phyloP scores from a whole-genome alignment of 2,329 filamentous ascomycete genomes.

The Paecilomyces dactylethromorphus region DNA sequence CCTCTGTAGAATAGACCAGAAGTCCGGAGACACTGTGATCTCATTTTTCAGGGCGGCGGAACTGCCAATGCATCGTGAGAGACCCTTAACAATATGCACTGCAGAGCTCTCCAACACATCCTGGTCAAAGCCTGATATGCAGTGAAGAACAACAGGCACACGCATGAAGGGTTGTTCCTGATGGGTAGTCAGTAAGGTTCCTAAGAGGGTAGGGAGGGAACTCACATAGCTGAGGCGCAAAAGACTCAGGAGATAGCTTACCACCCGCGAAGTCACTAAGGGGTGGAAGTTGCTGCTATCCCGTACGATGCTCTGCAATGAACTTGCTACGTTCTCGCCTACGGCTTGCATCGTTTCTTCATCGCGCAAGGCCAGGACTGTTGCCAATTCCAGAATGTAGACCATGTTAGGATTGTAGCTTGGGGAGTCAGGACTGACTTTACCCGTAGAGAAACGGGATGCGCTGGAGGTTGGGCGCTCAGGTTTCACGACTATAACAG shows the following conservation, averaged over 20 bases:
- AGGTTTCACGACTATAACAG: slow-evolving; percentile 85
- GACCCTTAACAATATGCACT: slow-evolving; percentile 67
- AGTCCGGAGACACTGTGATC: slow-evolving; percentile 92
- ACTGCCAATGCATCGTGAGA: slow-evolving; percentile 72
- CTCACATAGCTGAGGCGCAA: slow-evolving; percentile 73
- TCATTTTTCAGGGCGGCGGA: slow-evolving; percentile 77
- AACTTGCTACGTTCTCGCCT: slow-evolving; percentile 72
- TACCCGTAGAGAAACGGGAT: slow-evolving; percentile 52
- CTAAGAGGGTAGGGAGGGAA: slow-evolving; percentile 2
- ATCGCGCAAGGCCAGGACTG: slow-evolving; percentile 71
- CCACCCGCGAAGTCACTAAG: slow-evolving; percentile 73
- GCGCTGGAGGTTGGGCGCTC: slow-evolving; percentile 63
- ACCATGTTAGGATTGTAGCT: slow-evolving; percentile 80
- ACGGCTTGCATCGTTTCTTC: slow-evolving; percentile 63
- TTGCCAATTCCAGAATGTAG: slow-evolving; percentile 87
- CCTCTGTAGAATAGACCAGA: slow-evolving; percentile 83
- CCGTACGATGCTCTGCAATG: slow-evolving; percentile 72
- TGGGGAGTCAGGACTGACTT: slow-evolving; percentile 49
- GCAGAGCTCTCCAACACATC: slow-evolving; percentile 70
- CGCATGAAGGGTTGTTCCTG: slow-evolving; percentile 87
- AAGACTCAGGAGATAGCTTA: slow-evolving; percentile 79
- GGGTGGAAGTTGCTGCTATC: slow-evolving; percentile 73
- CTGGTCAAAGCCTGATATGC: slow-evolving; percentile 79
- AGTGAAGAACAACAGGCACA: slow-evolving; percentile 83
- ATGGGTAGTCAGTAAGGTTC: slow-evolving; percentile 15